phyloP scores from a whole-genome alignment of 805 yeast genomes.

The Yamadazyma tumulicola region DNA sequence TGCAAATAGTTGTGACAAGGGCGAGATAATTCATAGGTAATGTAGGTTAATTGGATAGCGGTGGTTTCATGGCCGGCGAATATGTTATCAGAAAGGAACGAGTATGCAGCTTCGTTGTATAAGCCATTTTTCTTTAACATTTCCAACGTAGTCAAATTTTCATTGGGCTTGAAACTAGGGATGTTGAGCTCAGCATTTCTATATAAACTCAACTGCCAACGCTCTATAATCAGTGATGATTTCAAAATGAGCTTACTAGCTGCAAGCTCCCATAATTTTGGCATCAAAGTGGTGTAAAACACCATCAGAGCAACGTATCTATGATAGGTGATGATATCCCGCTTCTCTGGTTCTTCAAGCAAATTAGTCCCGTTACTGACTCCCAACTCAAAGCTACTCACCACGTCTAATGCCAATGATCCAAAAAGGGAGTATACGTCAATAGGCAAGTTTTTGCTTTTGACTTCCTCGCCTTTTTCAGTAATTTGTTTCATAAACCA shows the following conservation, averaged over 20 bases:
- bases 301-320: constrained; percentile 54
- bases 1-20: constrained; percentile 47
- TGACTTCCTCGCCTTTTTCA: too few relatives aligned
- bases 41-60: constrained; percentile 59
- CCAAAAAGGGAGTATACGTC: constrained; percentile 64
- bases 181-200: constrained; percentile 30
- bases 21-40: constrained; percentile 56
- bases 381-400: constrained; percentile 61
- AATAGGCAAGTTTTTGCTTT: constrained; percentile 34
- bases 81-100: constrained; percentile 54
- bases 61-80: constrained; percentile 81
- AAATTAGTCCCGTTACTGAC: constrained; percentile 42
- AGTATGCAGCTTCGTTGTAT: constrained; percentile 32
- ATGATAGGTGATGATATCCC: constrained; percentile 41
- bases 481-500: constrained; percentile 25
- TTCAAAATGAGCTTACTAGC: constrained; percentile 38
- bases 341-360: constrained; percentile 33
- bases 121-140: constrained; percentile 31
- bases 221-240: constrained; percentile 37
- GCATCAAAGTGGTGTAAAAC: constrained; percentile 64
- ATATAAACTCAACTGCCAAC: constrained; percentile 44
- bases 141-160: constrained; percentile 31
- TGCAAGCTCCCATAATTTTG: constrained; percentile 48
- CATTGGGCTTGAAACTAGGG: constrained; percentile 15
- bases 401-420: constrained; percentile 70